phyloP scores from a whole-genome alignment of 2,329 filamentous ascomycete genomes.

The Amauroascus verrucosus region DNA sequence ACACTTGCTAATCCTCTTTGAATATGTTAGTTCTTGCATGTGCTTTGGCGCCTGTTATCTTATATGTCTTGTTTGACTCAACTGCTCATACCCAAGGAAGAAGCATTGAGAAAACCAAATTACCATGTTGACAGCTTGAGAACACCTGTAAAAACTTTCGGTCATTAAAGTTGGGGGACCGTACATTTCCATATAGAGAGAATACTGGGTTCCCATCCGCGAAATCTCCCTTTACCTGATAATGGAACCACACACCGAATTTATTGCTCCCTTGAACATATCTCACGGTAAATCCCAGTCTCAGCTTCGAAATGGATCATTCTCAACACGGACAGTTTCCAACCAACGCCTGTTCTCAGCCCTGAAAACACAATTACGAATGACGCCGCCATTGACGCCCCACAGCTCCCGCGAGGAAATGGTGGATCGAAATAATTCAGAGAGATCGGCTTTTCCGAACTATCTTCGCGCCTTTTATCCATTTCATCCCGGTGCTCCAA shows the following conservation, averaged over 20 bases:
- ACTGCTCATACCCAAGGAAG: not conserved
- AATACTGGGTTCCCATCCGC: not conserved
- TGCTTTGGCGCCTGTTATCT: not conserved
- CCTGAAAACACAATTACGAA: constrained; percentile 39
- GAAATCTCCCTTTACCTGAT: not conserved
- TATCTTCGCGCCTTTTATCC: constrained; percentile 91
- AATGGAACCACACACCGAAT: constrained; percentile 15
- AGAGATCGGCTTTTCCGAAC: constrained; percentile 71
- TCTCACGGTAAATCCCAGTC: constrained; percentile 7
- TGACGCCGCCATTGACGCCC: constrained; percentile 69
- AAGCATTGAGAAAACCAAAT: not conserved
- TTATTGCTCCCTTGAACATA: constrained; percentile 17
- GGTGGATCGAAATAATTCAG: constrained; percentile 32
- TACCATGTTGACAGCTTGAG: constrained; percentile 1
- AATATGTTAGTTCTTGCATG: not conserved
- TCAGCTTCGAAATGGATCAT: constrained; percentile 7
- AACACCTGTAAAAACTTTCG: not conserved
- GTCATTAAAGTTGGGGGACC: constrained; percentile 1
- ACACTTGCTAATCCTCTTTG: not conserved
- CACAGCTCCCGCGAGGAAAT: constrained; percentile 52
- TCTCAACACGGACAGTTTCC: constrained; percentile 5
- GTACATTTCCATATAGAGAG: not conserved
- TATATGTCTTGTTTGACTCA: not conserved
- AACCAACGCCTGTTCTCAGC: constrained; percentile 15
- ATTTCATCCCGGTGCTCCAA: constrained; percentile 68